Base-by-base conservation (phyloP, 2,329 filamentous ascomycete species). In the Didymosphaeria variabile region DNA sequence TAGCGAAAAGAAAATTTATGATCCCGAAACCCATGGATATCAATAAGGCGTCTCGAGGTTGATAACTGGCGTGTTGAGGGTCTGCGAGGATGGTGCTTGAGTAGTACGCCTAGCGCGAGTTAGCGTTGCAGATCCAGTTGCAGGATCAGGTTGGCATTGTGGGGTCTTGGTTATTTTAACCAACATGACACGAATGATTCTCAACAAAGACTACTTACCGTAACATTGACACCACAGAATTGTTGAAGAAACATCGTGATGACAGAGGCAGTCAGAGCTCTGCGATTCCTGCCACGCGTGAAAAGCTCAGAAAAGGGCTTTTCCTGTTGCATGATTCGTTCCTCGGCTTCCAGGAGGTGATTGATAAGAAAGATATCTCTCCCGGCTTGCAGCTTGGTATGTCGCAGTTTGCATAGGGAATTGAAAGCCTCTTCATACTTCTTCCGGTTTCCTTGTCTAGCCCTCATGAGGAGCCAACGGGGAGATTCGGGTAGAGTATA, bases 301-400 rank as follows among this genome's bases (percentile, higher is more conserved):
- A 72, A 67, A 19, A 72, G 61, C 19, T 73, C 69, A 15, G 45
- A 60, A 34, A 74, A 71, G 5, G 60, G 62, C 62, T 45, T 74
- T 40, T 63, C 66, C 63, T 57, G 72, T 45, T 63, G 74, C 73
- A 68, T 76, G 44, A 67, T 65, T 55, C 60, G 68, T n/a, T 67
- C 72, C 69, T 70, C 77, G 62, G 60, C 77, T 64, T 64, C 70
- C 61, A 64, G 72, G 64, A 73, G 49, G 23, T 70, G 56, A 23
- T 67, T 58, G 58, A 70, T 71, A 66, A 86, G 85, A 75, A 85
- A 86, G 47, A 83, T 77, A 62, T 86, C 84, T 45, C 85, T 72
- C 0, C 82, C 83, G 1, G 84, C 85, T 62, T 85, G 82, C 17
- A 87, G 74, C 5, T 82, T 78, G 5, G 80, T 80, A 21, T 79